Base-by-base conservation (phyloP, 176 grass and related monocot species). In the Cenchrus purpureus region DNA sequence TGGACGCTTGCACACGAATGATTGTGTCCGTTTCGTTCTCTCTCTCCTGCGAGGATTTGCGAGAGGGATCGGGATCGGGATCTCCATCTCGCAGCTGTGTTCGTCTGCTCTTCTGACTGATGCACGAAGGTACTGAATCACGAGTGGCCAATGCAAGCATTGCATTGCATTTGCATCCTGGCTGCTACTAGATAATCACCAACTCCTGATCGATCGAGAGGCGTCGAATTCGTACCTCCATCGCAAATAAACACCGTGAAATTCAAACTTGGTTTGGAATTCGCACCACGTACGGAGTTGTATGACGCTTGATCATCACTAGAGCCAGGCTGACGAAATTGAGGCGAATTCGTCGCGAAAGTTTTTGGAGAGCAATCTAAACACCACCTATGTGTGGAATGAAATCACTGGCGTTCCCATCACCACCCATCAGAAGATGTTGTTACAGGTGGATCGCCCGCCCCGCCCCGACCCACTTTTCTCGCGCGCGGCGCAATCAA, bases 401-500 rank as follows among this genome's bases (percentile, higher is more conserved):
- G 51, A 57, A 50, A 50, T 15, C 53, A 74, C 5, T 59, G 73
- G 59, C 63, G 61, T 59, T 78, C 6, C 63, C 73, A 78, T 71
- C 79, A 43, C 42, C 16, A 32, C 6, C 63, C 73, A 78, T 40
- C 17, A 17, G 71, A 14, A 61, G 63, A 51, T 55, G 77, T 74
- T 81, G 73, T 19, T 60, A 15, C 68, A 15, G 80, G 34, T 63
- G 80, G 74, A 78, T 78, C 29, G 3, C 1, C 49, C 25, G 16
- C 1, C 19, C 15, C n/a, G 7, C 68, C 3, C 34, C 34, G 37
- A 0, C 37, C 73, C 66, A 59, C 66, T 64, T 83, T 87, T 80
- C 88, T 68, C 80, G 59, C 71, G 83, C 80, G 59, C 71, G 83
- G 87, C 80, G 87, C 80, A 84, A 82, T 79, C 82, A 83, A 78